Percentiles rank a stretch among this genome's conserved stretches.
Evolutionary conservation across 1,284 basidiomycete species (phyloP).

Genomic region (Thelephora terrestris): DNA sequence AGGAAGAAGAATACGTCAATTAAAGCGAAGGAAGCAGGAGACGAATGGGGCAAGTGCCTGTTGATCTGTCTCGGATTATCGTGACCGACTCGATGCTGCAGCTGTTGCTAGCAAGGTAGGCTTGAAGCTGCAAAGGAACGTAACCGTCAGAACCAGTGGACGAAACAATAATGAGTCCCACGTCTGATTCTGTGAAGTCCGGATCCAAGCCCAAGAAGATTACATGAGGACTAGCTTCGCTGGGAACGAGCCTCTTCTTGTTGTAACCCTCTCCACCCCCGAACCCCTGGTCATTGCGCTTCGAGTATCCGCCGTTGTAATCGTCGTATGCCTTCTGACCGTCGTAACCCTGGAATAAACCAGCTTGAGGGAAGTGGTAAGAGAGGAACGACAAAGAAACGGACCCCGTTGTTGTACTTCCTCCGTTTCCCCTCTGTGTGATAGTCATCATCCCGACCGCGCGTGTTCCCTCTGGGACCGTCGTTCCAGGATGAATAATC

Average conservation of each 20-base stretch:
- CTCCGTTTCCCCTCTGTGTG: constrained; percentile 62
- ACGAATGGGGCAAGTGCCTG: constrained; percentile 85
- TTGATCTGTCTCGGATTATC: constrained; percentile 87
- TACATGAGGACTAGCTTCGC: constrained; percentile 78
- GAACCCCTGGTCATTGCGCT: constrained; percentile 28
- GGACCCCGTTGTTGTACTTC: constrained; percentile 64
- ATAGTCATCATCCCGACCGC: constrained; percentile 58
- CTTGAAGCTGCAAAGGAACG: constrained; percentile 49
- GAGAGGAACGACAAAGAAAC: constrained; percentile 18
- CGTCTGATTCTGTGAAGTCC: constrained; percentile 84
- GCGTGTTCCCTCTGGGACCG: constrained; percentile 29
- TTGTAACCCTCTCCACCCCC: constrained; percentile 32
- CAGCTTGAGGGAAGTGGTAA: constrained; percentile 1
- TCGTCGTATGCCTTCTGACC: constrained; percentile 36
- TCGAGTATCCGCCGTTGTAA: constrained; percentile 20
- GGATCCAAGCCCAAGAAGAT: constrained; percentile 87
- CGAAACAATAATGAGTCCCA: constrained; percentile 35
- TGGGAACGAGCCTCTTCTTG: constrained; percentile 67
- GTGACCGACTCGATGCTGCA: constrained; percentile 77
- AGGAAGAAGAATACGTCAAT: constrained; percentile 53
- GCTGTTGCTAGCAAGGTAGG: constrained; percentile 63
- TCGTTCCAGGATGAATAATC: constrained; percentile 30
- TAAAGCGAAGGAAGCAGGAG: constrained; percentile 46
- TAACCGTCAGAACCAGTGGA: constrained; percentile 23
- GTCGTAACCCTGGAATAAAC: constrained; percentile 36